Percentiles rank a stretch among this genome's conserved stretches.
phyloP scores from a whole-genome alignment of 1,284 basidiomycete genomes.

The Malassezia restricta region DNA sequence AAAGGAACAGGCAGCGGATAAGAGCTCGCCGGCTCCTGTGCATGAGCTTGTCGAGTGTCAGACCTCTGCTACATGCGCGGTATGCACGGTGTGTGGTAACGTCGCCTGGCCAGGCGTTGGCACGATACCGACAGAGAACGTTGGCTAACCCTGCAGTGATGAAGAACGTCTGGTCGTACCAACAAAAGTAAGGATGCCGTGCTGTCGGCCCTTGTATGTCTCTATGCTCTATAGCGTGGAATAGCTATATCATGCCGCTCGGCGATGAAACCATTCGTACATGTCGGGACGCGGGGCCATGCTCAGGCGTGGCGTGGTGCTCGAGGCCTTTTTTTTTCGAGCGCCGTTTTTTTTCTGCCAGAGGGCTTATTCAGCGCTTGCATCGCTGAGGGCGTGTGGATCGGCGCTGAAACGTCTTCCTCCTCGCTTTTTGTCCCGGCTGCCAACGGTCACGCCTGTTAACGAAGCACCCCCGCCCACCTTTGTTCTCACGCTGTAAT shows the following conservation, averaged over 20 bases:
- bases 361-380: too few species aligned
- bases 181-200: conserved; percentile 19
- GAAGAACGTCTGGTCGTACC: conserved; percentile 35
- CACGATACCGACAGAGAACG: neutral
- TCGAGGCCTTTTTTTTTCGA: too few species aligned
- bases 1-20: conserved; percentile 29
- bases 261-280: too few species aligned
- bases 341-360: too few species aligned
- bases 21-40: conserved; percentile 34
- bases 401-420: too few species aligned
- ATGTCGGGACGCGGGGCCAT: too few species aligned
- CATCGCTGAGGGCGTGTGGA: too few species aligned
- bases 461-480: too few species aligned
- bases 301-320: too few species aligned
- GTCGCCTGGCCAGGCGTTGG: neutral
- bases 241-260: neutral
- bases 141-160: conserved; percentile 20
- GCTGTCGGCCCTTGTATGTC: neutral
- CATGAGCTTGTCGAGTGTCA: conserved; percentile 40
- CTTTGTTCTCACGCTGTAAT: neutral
- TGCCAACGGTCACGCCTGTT: too few species aligned
- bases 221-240: neutral
- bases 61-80: conserved; percentile 33
- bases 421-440: too few species aligned
- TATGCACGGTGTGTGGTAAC: neutral